These are phyloP conservation scores for Wickerhamiella australiensis DNA, from an alignment of 805 yeast species.

Conservation along the genomic window DNA sequence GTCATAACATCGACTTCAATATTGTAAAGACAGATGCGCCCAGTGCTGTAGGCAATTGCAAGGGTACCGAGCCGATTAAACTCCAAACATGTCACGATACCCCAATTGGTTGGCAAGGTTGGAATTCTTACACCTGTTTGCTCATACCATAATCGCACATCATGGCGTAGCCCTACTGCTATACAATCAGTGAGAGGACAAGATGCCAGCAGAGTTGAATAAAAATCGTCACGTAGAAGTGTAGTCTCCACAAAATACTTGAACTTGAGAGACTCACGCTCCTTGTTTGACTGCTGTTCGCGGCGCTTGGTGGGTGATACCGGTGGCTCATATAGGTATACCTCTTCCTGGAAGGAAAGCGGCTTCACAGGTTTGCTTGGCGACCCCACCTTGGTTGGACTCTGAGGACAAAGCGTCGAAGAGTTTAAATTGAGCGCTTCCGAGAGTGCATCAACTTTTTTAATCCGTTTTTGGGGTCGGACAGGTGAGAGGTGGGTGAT, in stretches of 20 bases:
- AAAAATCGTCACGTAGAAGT: slow-evolving; percentile 10
- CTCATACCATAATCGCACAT: neutral
- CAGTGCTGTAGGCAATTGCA: slow-evolving; percentile 4
- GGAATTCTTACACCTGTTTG: neutral
- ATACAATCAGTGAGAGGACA: neutral
- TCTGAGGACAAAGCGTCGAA: slow-evolving; percentile 1
- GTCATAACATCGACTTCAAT: neutral
- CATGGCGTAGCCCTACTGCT: neutral
- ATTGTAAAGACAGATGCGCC: neutral
- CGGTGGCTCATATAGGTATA: neutral
- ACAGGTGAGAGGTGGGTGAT: neutral
- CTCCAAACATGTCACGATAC: slow-evolving; percentile 1
- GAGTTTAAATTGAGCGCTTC: neutral
- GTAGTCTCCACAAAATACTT: neutral
- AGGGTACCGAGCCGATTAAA: neutral
- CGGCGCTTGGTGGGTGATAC: neutral
- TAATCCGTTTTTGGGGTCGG: neutral
- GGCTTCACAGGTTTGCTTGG: neutral
- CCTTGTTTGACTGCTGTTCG: neutral
- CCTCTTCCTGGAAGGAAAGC: neutral
- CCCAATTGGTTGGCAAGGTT: neutral
- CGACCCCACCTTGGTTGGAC: slow-evolving; percentile 3
- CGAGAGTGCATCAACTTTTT: neutral
- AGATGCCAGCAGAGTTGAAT: slow-evolving; percentile 5
- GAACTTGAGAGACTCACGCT: neutral